Conservation (phyloP, 192 early-diverging fungal species). For the Coemansia sp. region DNA sequence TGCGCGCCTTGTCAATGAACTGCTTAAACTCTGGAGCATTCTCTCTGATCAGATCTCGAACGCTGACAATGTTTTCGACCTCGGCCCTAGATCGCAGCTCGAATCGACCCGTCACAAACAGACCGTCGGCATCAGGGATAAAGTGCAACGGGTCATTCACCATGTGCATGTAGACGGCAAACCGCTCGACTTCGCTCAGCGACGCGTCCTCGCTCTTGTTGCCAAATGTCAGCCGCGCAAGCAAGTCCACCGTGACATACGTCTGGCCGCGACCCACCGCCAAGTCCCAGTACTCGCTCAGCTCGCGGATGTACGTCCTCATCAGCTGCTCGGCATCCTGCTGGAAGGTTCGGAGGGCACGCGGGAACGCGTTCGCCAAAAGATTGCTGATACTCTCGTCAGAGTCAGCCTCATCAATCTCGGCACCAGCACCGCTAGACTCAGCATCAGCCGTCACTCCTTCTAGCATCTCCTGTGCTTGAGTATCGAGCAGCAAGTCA, state of each 20-base stretch:
- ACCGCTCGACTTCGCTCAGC: constrained; percentile 31
- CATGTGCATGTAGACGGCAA: constrained; percentile 65
- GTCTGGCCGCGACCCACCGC: constrained; percentile 21
- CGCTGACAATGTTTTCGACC: constrained; percentile 44
- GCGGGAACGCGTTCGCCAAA: constrained; percentile 32
- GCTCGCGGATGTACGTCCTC: constrained; percentile 37
- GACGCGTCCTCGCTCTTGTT: background rate
- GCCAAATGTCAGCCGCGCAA: constrained; percentile 47
- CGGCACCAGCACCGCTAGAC: background rate
- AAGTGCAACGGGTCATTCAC: constrained; percentile 59
- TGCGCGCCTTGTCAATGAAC: constrained; percentile 59
- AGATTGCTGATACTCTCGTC: constrained; percentile 19
- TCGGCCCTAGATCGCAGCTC: constrained; percentile 52
- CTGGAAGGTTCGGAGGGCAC: constrained; percentile 17
- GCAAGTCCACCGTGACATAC: constrained; percentile 36
- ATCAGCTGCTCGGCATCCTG: constrained; percentile 36
- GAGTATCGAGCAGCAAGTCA: background rate
- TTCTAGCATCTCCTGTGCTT: background rate
- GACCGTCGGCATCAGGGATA: constrained; percentile 49
- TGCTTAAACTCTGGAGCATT: constrained; percentile 42
- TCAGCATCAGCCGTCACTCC: background rate
- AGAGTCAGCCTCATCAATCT: background rate
- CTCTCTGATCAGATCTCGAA: constrained; percentile 59
- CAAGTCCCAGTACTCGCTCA: constrained; percentile 37
- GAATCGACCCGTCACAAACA: constrained; percentile 60